These are phyloP conservation scores for Phytophthora fragariaefolia DNA, from an alignment of 352 stramenopile species.

Conservation along the genomic window DNA sequence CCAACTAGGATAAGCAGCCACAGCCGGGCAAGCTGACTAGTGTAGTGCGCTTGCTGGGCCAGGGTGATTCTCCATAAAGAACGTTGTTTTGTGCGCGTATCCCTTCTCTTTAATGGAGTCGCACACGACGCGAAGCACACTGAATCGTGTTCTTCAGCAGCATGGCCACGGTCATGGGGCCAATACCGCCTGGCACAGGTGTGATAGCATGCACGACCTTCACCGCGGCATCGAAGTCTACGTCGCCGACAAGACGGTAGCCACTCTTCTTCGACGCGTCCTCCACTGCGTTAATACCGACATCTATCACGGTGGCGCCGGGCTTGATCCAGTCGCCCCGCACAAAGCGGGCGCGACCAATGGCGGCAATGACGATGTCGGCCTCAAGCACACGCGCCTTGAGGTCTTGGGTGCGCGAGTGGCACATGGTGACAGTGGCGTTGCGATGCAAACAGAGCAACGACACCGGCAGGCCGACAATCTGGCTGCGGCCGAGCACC, in stretches of 20 bases:
- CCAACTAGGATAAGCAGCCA: slow-evolving; percentile 35
- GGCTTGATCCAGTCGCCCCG: slow-evolving; percentile 97
- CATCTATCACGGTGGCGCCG: slow-evolving; percentile 97
- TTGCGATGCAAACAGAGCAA: slow-evolving; percentile 95
- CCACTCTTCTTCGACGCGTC: slow-evolving; percentile 71
- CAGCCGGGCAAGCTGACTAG: slow-evolving; percentile 11
- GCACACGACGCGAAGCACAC: slow-evolving; percentile 42
- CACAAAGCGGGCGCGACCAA: slow-evolving; percentile 94
- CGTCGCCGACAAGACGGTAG: slow-evolving; percentile 98
- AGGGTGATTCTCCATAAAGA: slow-evolving; percentile 25
- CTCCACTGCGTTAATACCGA: slow-evolving; percentile 98
- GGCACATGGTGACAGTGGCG: slow-evolving; percentile 98
- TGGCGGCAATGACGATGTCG: slow-evolving; percentile 98
- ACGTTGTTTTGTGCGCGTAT: neutral
- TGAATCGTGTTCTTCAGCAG: slow-evolving; percentile 87
- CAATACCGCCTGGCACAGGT: slow-evolving; percentile 95
- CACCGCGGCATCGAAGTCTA: slow-evolving; percentile 91
- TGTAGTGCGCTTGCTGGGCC: slow-evolving; percentile 8
- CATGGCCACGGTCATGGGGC: slow-evolving; percentile 98
- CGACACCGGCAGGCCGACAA: slow-evolving; percentile 97
- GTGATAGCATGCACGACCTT: slow-evolving; percentile 95
- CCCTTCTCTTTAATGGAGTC: slow-evolving; percentile 18
- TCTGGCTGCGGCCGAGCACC: slow-evolving; percentile 96
- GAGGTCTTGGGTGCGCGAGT: slow-evolving; percentile 95
- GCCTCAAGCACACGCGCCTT: slow-evolving; percentile 75